A percentile compares a stretch with the other conserved stretches of the same genome.
Evolutionary conservation across 805 yeast species (phyloP).

Genomic region (Yarrowia sp.): DNA sequence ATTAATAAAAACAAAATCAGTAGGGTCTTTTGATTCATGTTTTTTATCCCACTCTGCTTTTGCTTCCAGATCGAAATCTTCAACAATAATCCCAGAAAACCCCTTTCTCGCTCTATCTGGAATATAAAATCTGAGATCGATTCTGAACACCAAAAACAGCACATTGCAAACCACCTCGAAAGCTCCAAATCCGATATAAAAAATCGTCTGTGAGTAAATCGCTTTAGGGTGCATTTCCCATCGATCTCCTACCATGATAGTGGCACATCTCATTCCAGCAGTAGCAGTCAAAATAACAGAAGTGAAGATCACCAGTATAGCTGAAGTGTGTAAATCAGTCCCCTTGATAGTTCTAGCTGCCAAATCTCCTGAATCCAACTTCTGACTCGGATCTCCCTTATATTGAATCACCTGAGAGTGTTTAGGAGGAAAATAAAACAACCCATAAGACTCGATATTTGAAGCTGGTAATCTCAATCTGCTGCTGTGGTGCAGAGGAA

Average conservation of each 20-base stretch:
- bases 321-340: conserved; percentile 44
- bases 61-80: not conserved
- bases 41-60: not conserved
- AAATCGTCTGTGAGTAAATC: conserved; percentile 52
- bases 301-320: conserved; percentile 37
- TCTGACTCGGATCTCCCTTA: conserved; percentile 45
- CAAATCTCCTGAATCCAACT: conserved; percentile 40
- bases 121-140: conserved; percentile 75
- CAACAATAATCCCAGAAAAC: conserved; percentile 51
- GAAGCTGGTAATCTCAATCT: conserved; percentile 54
- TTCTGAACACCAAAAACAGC: conserved; percentile 59
- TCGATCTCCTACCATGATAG: conserved; percentile 33
- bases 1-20: not conserved
- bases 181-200: conserved; percentile 69
- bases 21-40: too few species aligned
- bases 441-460: conserved; percentile 70
- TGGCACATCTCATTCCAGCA: conserved; percentile 38
- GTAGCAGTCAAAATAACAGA: conserved; percentile 33
- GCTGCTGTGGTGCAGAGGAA: conserved; percentile 33
- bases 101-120: conserved; percentile 55
- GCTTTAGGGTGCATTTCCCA: conserved; percentile 27
- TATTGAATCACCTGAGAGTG: conserved; percentile 43
- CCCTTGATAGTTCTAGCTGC: conserved; percentile 41
- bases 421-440: conserved; percentile 50
- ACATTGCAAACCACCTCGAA: conserved; percentile 58